These are phyloP conservation scores for Salvia splendens DNA, from an alignment of 257 asterid genomes.

Conservation along the genomic window DNA sequence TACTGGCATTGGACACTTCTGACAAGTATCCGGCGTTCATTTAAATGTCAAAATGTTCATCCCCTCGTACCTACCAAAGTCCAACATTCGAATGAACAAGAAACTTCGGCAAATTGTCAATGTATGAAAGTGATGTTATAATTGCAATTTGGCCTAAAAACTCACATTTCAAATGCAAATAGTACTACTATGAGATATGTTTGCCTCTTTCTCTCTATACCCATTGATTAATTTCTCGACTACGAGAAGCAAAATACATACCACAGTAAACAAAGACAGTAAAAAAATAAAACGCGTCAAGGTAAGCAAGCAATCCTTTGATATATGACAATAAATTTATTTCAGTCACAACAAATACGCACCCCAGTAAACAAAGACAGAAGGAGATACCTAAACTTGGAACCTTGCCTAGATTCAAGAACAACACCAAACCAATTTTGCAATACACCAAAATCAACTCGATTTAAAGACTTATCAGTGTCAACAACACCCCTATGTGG, in stretches of 20 bases:
- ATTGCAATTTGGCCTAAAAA: too few relatives aligned
- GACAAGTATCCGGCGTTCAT: too few relatives aligned
- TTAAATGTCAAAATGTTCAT: too few relatives aligned
- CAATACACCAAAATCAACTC: neutral
- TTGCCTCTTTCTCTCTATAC: too few relatives aligned
- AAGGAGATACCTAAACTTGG: neutral
- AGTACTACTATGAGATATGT: too few relatives aligned
- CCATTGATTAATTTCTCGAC: neutral
- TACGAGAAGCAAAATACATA: neutral
- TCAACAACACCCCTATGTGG: conserved; percentile 11
- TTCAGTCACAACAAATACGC: conserved; percentile 6
- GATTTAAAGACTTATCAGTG: neutral
- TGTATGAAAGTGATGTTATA: too few relatives aligned
- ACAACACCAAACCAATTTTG: neutral
- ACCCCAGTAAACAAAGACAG: conserved; percentile 10
- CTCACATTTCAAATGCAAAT: too few relatives aligned
- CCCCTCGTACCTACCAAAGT: too few relatives aligned
- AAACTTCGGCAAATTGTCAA: too few relatives aligned
- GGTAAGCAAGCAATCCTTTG: neutral
- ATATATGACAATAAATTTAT: conserved; percentile 19
- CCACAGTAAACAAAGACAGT: neutral
- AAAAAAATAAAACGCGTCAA: neutral
- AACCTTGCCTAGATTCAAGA: neutral
- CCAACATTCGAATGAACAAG: too few relatives aligned
- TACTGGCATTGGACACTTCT: too few relatives aligned